Evolutionary conservation across 768 basidiomycete species (phyloP).

Genomic region (Chalciporus chontae): DNA sequence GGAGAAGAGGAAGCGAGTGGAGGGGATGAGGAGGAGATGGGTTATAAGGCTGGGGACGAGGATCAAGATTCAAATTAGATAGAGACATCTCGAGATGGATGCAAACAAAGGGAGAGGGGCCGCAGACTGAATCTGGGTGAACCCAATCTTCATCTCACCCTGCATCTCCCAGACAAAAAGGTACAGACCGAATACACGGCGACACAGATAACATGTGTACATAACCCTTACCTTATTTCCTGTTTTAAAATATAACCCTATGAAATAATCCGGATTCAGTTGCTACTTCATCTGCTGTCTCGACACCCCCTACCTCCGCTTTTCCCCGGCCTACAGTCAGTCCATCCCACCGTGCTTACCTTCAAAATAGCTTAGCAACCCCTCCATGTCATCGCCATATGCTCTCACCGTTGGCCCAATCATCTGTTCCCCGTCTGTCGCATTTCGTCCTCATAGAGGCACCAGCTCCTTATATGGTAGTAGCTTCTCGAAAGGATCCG

Average conservation of each 20-base stretch:
- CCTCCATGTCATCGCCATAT: background rate
- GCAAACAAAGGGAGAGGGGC: background rate
- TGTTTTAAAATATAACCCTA: background rate
- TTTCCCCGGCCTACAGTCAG: background rate
- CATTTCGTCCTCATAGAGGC: background rate
- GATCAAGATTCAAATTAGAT: conserved; percentile 25
- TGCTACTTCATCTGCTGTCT: background rate
- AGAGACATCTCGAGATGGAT: conserved; percentile 13
- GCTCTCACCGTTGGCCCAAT: background rate
- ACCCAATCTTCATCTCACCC: conserved; percentile 4
- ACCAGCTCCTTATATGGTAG: background rate
- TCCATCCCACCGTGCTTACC: background rate
- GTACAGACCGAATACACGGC: background rate
- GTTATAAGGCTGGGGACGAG: conserved; percentile 27
- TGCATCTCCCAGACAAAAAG: background rate
- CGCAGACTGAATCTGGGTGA: conserved; percentile 17
- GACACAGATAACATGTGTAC: background rate
- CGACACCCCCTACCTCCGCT: background rate
- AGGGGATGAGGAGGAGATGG: conserved; percentile 9
- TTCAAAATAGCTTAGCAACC: background rate
- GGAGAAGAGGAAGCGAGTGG: conserved; percentile 11
- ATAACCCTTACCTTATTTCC: background rate
- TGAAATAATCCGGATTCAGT: background rate
- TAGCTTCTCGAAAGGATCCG: background rate
- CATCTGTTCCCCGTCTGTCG: background rate